phyloP scores from a whole-genome alignment of 2,329 filamentous ascomycete genomes.

The Eutypa lata region DNA sequence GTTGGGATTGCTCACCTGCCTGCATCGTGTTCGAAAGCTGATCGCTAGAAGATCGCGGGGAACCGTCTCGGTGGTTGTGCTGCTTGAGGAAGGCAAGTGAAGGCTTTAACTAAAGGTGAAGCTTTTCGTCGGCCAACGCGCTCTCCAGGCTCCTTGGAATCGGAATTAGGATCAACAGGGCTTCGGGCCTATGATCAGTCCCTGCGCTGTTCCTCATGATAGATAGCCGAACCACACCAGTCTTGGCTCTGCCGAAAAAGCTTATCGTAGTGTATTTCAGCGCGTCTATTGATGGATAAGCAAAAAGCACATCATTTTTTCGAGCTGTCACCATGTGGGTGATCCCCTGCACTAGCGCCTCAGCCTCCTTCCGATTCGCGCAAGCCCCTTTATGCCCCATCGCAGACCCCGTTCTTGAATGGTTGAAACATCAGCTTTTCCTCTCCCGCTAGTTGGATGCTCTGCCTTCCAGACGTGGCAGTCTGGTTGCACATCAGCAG shows the following conservation, averaged over 20 bases:
- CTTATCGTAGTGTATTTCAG: too few relatives aligned
- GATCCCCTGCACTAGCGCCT: neutral
- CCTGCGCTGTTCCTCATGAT: neutral
- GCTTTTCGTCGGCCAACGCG: too few relatives aligned
- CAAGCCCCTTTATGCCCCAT: neutral
- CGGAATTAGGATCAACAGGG: conserved; percentile 1
- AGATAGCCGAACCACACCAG: neutral
- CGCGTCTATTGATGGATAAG: too few relatives aligned
- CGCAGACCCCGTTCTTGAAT: neutral
- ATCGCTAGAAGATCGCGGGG: too few relatives aligned
- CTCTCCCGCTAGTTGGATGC: neutral
- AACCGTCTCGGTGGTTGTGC: neutral
- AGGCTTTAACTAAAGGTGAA: too few relatives aligned
- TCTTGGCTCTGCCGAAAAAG: too few relatives aligned
- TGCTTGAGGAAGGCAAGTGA: neutral
- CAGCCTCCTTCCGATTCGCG: conserved; percentile 1
- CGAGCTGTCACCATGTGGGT: neutral
- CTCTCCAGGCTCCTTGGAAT: neutral
- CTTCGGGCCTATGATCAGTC: neutral
- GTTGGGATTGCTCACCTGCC: too few relatives aligned
- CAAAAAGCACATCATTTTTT: neutral
- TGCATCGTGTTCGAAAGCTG: too few relatives aligned
- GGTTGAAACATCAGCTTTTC: neutral
- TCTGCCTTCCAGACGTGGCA: neutral
- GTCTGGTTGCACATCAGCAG: neutral